Base-by-base conservation (phyloP, 495 filamentous ascomycete genomes). In the Neurospora discreta region DNA sequence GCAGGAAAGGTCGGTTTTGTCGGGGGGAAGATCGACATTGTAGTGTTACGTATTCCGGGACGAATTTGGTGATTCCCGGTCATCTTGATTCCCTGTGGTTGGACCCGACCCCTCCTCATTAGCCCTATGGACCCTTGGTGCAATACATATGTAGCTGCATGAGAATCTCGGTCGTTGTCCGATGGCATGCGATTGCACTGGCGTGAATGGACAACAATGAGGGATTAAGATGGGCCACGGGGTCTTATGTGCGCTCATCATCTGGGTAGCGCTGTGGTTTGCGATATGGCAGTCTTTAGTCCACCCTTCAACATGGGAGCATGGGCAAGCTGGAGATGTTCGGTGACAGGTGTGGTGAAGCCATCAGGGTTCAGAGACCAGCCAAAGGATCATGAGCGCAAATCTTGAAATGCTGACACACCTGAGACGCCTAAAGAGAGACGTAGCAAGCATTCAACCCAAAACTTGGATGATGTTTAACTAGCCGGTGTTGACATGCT, bases 221-320 rank as follows among this genome's bases (percentile, higher is more conserved):
- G 71, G 71, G 71, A 72, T 72, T 72, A 72, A 72, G 60, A 44
- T 3, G 3, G 18, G 15, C 71, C 71, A 72, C 58, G n/a, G 39
- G 39, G 33, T 42, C 18, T 52, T 69, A 26, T 16, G 38, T 23
- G 15, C 16, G 20, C 15, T 30, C 20, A 60, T 15, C 52, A 33
- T n/a, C n/a, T 60, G 26, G 52, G 52, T 5, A 9, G 52, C 52
- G 26, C 11, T 16, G 26, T 33, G 20, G 52, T 60, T 60, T 18
- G 52, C 8, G 52, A 60, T 33, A 60, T 16, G 26, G 9, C 33
- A 18, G 52, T 60, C 52, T 26, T 30, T 60, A 26, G 26, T 33
- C 15, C 15, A 15, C n/a, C n/a, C n/a, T 33, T 1, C 52, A 60
- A 33, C 26, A 60, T 58, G 18, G 20, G 15, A 38, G 18, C 70